Conservation (phyloP, 352 stramenopile species). For the Peronosclerospora sorghi region DNA sequence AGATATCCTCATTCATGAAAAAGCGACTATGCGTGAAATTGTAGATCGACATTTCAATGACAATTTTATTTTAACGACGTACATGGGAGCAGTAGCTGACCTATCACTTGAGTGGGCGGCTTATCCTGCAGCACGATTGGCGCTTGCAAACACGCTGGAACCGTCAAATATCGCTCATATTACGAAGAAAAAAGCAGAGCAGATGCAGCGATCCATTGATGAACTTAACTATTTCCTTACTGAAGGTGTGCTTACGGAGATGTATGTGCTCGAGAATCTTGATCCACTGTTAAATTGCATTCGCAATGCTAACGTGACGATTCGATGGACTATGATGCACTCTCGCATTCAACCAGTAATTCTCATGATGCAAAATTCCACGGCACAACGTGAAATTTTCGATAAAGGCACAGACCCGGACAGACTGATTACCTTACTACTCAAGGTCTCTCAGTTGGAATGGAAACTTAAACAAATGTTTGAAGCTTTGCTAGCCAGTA, state of each 20-base stretch:
- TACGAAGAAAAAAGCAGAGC: slow-evolving; percentile 78
- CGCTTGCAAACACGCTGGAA: slow-evolving; percentile 85
- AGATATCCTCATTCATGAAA: slow-evolving; percentile 86
- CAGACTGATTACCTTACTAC: slow-evolving; percentile 84
- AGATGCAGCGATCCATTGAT: slow-evolving; percentile 79
- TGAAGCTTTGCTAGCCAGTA: slow-evolving; percentile 77
- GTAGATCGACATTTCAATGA: slow-evolving; percentile 94
- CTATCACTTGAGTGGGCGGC: slow-evolving; percentile 87
- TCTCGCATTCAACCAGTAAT: slow-evolving; percentile 81
- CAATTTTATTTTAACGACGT: slow-evolving; percentile 93
- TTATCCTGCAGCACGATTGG: slow-evolving; percentile 82
- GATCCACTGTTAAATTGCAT: slow-evolving; percentile 87
- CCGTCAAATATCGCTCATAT: slow-evolving; percentile 84
- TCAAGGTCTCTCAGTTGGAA: slow-evolving; percentile 91
- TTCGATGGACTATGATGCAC: slow-evolving; percentile 92
- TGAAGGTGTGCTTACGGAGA: slow-evolving; percentile 86
- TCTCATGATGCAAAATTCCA: slow-evolving; percentile 81
- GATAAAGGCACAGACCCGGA: slow-evolving; percentile 74
- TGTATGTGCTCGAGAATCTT: slow-evolving; percentile 90
- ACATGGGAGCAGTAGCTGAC: slow-evolving; percentile 91
- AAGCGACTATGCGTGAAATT: slow-evolving; percentile 89
- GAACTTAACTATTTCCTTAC: slow-evolving; percentile 88
- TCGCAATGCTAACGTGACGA: slow-evolving; percentile 86
- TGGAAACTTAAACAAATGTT: slow-evolving; percentile 93
- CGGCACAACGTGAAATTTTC: slow-evolving; percentile 73